These are phyloP conservation scores for Tolypocladium pustulatum DNA, from an alignment of 2,329 filamentous ascomycete genomes.

Conservation along the genomic window DNA sequence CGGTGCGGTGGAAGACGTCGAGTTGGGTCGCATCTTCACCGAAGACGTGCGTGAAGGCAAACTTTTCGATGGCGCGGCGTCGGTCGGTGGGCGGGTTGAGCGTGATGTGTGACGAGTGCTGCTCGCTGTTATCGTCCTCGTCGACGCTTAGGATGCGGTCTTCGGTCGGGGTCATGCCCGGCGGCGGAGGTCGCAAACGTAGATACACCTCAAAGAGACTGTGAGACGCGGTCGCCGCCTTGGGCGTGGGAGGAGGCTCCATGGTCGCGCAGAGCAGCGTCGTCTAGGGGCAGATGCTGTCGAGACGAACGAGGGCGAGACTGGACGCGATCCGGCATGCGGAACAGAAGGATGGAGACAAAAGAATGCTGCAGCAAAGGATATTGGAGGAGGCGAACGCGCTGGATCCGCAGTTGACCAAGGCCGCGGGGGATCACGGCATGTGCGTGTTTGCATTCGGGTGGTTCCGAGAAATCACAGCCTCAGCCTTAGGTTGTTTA, in stretches of 20 bases:
- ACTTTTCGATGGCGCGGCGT: constrained; percentile 82
- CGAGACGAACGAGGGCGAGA: neutral
- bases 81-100: constrained; percentile 76
- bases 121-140: constrained; percentile 25
- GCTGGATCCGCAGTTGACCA: neutral
- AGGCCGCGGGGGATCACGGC: neutral
- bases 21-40: constrained; percentile 77
- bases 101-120: constrained; percentile 56
- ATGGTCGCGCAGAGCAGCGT: constrained; percentile 14
- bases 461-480: too few species aligned
- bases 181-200: constrained; percentile 61
- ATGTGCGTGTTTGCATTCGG: neutral
- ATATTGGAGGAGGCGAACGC: neutral
- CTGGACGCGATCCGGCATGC: neutral
- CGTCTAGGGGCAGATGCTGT: neutral
- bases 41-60: constrained; percentile 89
- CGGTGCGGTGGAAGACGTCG: constrained; percentile 75
- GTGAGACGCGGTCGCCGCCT: constrained; percentile 17
- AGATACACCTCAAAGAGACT: constrained; percentile 87
- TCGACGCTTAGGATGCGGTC: constrained; percentile 79
- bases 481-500: neutral
- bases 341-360: neutral
- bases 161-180: constrained; percentile 22
- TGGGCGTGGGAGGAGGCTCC: constrained; percentile 15
- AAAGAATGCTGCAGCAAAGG: neutral